phyloP scores from a whole-genome alignment of 208 protist species.

The Trypanosoma mega region DNA sequence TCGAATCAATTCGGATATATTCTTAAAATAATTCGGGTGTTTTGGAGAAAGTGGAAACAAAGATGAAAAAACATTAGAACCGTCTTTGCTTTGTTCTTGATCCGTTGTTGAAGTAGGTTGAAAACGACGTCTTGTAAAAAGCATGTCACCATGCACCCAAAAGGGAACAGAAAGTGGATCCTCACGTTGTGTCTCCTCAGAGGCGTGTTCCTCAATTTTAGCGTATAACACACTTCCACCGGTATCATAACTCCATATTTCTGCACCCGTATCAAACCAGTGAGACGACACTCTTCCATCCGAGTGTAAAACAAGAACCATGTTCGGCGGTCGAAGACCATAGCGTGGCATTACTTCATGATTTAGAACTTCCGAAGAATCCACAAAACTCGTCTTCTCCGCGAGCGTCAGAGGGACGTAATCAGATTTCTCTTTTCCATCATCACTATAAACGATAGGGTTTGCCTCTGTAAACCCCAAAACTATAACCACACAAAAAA shows the following conservation, averaged over 20 bases:
- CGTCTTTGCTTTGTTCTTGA: neutral
- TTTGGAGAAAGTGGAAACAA: slow-evolving; percentile 12
- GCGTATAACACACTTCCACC: slow-evolving; percentile 31
- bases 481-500: neutral
- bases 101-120: neutral
- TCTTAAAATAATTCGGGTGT: slow-evolving; percentile 63
- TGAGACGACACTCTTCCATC: slow-evolving; percentile 50
- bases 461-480: neutral
- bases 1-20: slow-evolving; percentile 67
- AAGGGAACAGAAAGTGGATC: slow-evolving; percentile 77
- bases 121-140: slow-evolving; percentile 42
- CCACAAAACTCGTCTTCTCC: neutral
- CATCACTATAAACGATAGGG: neutral
- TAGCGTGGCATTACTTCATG: slow-evolving; percentile 35
- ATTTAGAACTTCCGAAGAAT: neutral
- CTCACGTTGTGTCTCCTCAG: slow-evolving; percentile 11
- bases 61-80: neutral
- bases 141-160: slow-evolving; percentile 51
- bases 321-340: slow-evolving; percentile 31
- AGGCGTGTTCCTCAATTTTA: slow-evolving; percentile 28
- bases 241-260: slow-evolving; percentile 38
- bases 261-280: slow-evolving; percentile 29
- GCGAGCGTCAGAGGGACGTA: neutral
- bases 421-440: neutral
- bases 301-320: slow-evolving; percentile 47